A percentile compares a stretch with the other conserved stretches of the same genome.
Conservation (phyloP, 2,329 filamentous ascomycete genomes). For the Boeremia exigua region DNA sequence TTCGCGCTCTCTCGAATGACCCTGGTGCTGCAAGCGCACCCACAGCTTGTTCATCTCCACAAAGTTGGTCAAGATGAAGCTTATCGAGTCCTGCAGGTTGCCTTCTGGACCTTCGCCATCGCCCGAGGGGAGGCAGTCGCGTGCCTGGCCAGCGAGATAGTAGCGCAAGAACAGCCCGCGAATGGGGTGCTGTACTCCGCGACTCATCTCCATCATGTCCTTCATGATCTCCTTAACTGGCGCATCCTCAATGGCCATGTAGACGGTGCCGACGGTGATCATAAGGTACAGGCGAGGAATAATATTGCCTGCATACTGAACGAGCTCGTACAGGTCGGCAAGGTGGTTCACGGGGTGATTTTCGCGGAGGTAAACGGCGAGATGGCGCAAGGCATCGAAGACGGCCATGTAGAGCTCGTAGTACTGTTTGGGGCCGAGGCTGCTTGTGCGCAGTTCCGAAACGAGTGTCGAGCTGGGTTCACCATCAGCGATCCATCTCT, state of each 20-base stretch:
- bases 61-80: constrained; percentile 97
- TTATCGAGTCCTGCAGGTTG: constrained; percentile 96
- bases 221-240: constrained; percentile 99
- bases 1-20: constrained; percentile 92
- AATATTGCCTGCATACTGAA: constrained; percentile 98
- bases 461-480: constrained; percentile 85
- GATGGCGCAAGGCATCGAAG: constrained; percentile 95
- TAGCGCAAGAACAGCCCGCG: constrained; percentile 94
- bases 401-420: constrained; percentile 99
- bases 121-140: constrained; percentile 83
- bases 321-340: constrained; percentile 95
- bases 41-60: constrained; percentile 99
- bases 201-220: constrained; percentile 99
- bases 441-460: constrained; percentile 96
- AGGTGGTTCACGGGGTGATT: constrained; percentile 98
- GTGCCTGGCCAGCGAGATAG: constrained; percentile 92
- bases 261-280: constrained; percentile 98
- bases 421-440: constrained; percentile 98
- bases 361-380: constrained; percentile 94
- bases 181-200: constrained; percentile 95
- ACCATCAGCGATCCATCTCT: constrained; percentile 18
- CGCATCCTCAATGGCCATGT: constrained; percentile 98
- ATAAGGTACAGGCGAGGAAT: constrained; percentile 96
- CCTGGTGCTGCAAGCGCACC: constrained; percentile 96
- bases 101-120: constrained; percentile 90